Base-by-base conservation (phyloP, 192 early-diverging fungal species). In the Backusella mclennaniae region DNA sequence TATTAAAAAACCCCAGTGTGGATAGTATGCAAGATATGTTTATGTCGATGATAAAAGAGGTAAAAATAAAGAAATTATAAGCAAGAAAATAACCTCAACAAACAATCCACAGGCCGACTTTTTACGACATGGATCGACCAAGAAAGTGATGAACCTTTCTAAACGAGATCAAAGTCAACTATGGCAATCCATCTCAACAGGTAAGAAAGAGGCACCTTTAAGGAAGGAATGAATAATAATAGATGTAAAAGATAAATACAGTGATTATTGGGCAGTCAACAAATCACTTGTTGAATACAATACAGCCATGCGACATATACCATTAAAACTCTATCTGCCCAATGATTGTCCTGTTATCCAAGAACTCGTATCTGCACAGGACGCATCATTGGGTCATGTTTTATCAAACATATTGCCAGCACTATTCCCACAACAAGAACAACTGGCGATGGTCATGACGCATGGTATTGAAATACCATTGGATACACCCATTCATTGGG, bases 11-110 rank as follows among this genome's bases (percentile, higher is more conserved):
- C n/a, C 88, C 90, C 14, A 80, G 84, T 7, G 78, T 84, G 7
- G 87, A 91, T 56, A 81, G 80, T 1, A 89, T 89, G 69, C 89
- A 89, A 38, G 93, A 95, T 74, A 93, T 92, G 79, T 94, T 91
- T 77, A 96, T 96, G 94, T 91, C 94, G 12, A 90, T 92, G 89
- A 86, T 94, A 76, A 96, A 96, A 82, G 95, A 96, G 85, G 90
- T 88, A 78, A 33, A 26, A 26, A 26, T 26, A 26, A 26, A 26
- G 26, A 26, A 26, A 26, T 26, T 0, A 26, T 26, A 26, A 26
- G 26, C 26, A 26, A 33, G 3, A 33, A 33, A 33, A 33, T 33
- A 33, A 3, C 2, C 2, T 33, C 33, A 33, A 33, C 33, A 33
- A 3, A 33, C 33, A 33, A 33, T 33, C 2, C 33, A 33, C 3